These are phyloP conservation scores for Neurospora cerealis DNA, from an alignment of 495 filamentous ascomycete genomes.

Conservation along the genomic window DNA sequence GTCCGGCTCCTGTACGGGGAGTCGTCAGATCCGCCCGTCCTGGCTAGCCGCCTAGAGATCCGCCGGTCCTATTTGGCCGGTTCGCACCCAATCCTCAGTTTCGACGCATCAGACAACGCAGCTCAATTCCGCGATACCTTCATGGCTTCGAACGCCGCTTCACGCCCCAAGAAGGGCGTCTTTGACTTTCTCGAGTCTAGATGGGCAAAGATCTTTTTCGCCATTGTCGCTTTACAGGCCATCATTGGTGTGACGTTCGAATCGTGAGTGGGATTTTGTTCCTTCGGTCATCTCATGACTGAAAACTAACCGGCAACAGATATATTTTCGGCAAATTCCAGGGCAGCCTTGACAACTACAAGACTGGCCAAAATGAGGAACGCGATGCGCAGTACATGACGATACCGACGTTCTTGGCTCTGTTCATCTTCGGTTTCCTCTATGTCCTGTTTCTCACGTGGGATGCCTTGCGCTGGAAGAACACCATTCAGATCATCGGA, in stretches of 20 bases:
- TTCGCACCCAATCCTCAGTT: conserved; percentile 25
- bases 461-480: conserved; percentile 88
- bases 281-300: neutral
- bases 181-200: conserved; percentile 66
- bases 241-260: conserved; percentile 72
- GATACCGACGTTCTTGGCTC: conserved; percentile 79
- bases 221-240: conserved; percentile 65
- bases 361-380: conserved; percentile 11
- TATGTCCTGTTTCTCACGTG: conserved; percentile 84
- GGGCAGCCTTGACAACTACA: conserved; percentile 29
- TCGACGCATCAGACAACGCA: conserved; percentile 20
- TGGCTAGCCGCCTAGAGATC: conserved; percentile 28
- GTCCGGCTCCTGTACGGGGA: conserved; percentile 17
- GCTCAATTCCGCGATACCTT: conserved; percentile 17
- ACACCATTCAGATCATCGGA: conserved; percentile 97
- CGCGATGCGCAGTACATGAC: conserved; percentile 48
- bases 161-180: conserved; percentile 18
- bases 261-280: conserved; percentile 48
- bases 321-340: conserved; percentile 67
- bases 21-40: conserved; percentile 21
- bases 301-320: conserved; percentile 26
- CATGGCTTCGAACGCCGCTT: conserved; percentile 13
- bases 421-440: conserved; percentile 96
- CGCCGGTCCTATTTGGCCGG: conserved; percentile 31
- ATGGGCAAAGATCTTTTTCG: conserved; percentile 84